Conservation (phyloP, 768 basidiomycete genomes). For the Collybia sp. region DNA sequence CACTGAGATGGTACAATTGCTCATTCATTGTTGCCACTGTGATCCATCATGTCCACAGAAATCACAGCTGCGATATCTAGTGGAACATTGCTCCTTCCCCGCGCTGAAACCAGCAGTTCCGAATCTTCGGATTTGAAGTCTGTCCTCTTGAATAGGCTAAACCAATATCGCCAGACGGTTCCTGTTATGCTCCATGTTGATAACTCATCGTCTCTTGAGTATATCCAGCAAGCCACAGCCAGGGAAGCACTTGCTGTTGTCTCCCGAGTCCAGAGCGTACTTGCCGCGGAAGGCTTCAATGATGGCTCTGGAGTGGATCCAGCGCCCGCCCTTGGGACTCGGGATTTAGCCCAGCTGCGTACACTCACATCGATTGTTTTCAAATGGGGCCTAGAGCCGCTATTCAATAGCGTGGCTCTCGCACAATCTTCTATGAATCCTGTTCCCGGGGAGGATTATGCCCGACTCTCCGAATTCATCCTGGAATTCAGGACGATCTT, state of each 20-base stretch:
- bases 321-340: conserved; percentile 49
- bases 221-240: conserved; percentile 50
- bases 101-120: no score
- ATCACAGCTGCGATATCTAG: no score
- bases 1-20: no score
- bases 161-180: conserved; percentile 30
- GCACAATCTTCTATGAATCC: conserved; percentile 34
- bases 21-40: no score
- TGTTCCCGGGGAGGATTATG: conserved; percentile 28
- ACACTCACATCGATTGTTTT: conserved; percentile 66
- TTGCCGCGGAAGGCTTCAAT: conserved; percentile 10
- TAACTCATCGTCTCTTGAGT: conserved; percentile 24
- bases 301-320: conserved; percentile 6
- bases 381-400: conserved; percentile 63
- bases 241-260: conserved; percentile 48
- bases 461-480: conserved; percentile 35
- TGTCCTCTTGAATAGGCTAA: conserved; percentile 33
- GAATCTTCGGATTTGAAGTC: conserved; percentile 23
- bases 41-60: no score
- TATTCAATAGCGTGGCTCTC: conserved; percentile 36
- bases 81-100: no score
- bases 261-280: conserved; percentile 41
- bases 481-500: conserved; percentile 42
- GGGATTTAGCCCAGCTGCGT: conserved; percentile 59
- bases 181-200: conserved; percentile 7